A percentile compares a stretch with the other conserved stretches of the same genome.
phyloP scores from a whole-genome alignment of 1,139 yeast genomes.

The Suhomyces bribrorum region DNA sequence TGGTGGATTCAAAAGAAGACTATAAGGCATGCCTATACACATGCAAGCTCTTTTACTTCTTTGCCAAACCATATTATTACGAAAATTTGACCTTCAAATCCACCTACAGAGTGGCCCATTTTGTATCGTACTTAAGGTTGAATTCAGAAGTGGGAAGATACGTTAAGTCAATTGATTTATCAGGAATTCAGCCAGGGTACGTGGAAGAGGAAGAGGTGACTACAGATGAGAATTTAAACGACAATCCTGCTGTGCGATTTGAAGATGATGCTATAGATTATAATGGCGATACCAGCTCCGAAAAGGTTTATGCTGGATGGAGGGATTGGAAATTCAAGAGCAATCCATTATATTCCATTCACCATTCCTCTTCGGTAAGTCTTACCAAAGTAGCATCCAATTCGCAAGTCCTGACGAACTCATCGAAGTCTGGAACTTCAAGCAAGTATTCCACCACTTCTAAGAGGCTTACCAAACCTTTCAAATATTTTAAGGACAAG shows the following conservation, averaged over 20 bases:
- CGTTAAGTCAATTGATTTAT: conserved; percentile 59
- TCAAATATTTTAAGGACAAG: conserved; percentile 27
- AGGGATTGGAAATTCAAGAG: conserved; percentile 81
- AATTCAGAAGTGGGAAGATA: conserved; percentile 55
- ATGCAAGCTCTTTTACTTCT: conserved; percentile 48
- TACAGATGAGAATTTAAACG: conserved; percentile 8
- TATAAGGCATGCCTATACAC: conserved; percentile 49
- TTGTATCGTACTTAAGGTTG: conserved; percentile 61
- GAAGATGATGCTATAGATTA: conserved; percentile 13
- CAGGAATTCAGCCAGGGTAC: conserved; percentile 52
- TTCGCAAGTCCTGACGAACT: conserved; percentile 21
- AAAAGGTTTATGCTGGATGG: conserved; percentile 67
- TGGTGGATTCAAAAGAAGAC: conserved; percentile 29
- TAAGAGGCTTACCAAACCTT: conserved; percentile 25
- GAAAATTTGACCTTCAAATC: conserved; percentile 57
- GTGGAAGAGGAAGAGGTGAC: conserved; percentile 29
- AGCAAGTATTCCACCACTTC: conserved; percentile 16
- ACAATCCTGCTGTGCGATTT: conserved; percentile 1
- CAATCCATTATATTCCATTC: conserved; percentile 60
- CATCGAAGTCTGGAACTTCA: conserved; percentile 21
- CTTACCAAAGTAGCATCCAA: conserved; percentile 32
- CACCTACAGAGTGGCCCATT: conserved; percentile 76
- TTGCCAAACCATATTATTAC: conserved; percentile 59
- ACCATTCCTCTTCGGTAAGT: conserved; percentile 20
- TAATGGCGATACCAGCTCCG: conserved; percentile 10